These are phyloP conservation scores for Daldinia childiae DNA, from an alignment of 495 filamentous ascomycete genomes.

Conservation along the genomic window DNA sequence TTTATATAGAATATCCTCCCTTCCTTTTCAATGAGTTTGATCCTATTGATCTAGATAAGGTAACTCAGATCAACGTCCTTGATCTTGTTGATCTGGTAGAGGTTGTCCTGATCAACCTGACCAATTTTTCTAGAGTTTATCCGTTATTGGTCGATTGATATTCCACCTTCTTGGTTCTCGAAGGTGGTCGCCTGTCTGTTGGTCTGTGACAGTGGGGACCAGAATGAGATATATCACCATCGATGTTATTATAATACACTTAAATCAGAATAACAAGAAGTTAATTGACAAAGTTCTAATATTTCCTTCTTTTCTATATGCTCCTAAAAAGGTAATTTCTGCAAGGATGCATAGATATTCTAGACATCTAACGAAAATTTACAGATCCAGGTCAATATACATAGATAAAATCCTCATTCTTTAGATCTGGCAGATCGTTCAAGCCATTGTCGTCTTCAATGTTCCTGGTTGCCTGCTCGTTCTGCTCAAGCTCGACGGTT, in stretches of 20 bases:
- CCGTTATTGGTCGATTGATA: too few species aligned
- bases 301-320: neutral
- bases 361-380: neutral
- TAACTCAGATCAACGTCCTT: too few species aligned
- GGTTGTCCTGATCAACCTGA: too few species aligned
- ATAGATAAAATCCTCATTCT: slow-evolving; percentile 69
- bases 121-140: too few species aligned
- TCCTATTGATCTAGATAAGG: too few species aligned
- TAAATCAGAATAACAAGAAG: neutral
- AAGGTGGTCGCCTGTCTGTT: too few species aligned
- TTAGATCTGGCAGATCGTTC: slow-evolving; percentile 63
- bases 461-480: slow-evolving; percentile 45
- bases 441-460: slow-evolving; percentile 58
- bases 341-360: neutral
- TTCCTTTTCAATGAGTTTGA: too few species aligned
- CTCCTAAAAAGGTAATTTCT: neutral
- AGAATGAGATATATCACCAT: neutral
- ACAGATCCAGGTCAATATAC: slow-evolving; percentile 54
- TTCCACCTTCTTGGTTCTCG: too few species aligned
- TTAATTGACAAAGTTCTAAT: neutral
- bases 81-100: too few species aligned
- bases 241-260: neutral
- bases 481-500: slow-evolving; percentile 56
- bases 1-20: too few species aligned
- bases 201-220: too few species aligned